phyloP scores from a whole-genome alignment of 345 rosid genomes.

The Sonneratia alba region DNA sequence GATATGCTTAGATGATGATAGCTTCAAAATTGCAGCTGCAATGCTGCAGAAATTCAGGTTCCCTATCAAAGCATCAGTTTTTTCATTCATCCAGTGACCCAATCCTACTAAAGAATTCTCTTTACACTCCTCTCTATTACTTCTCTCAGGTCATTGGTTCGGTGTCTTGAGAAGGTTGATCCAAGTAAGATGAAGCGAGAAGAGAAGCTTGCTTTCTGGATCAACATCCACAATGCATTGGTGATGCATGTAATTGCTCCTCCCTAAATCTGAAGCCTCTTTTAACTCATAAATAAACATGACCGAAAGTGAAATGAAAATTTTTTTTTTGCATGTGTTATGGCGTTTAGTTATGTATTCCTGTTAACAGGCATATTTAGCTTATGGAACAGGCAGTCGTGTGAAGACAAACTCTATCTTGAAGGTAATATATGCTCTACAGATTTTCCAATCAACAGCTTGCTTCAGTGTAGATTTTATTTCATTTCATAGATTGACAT shows the following conservation, averaged over 20 bases:
- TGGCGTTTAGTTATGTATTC: neutral
- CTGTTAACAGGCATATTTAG: conserved; percentile 58
- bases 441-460: neutral
- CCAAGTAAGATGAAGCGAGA: conserved; percentile 74
- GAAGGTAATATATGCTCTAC: conserved; percentile 30
- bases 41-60: conserved; percentile 75
- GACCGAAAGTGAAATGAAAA: neutral
- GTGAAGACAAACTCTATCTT: conserved; percentile 40
- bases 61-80: conserved; percentile 2
- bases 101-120: neutral
- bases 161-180: conserved; percentile 67
- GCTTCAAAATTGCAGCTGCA: conserved; percentile 45
- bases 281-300: neutral
- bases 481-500: neutral
- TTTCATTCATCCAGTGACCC: neutral
- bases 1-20: conserved; percentile 46
- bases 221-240: conserved; percentile 81
- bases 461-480: neutral
- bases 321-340: neutral
- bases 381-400: conserved; percentile 50
- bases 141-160: conserved; percentile 46
- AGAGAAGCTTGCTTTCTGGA: conserved; percentile 93
- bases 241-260: conserved; percentile 61
- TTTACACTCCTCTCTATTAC: neutral
- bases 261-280: neutral